Evolutionary conservation across 176 grass and related monocot species (phyloP).

Genomic region (Bromus sterilis): DNA sequence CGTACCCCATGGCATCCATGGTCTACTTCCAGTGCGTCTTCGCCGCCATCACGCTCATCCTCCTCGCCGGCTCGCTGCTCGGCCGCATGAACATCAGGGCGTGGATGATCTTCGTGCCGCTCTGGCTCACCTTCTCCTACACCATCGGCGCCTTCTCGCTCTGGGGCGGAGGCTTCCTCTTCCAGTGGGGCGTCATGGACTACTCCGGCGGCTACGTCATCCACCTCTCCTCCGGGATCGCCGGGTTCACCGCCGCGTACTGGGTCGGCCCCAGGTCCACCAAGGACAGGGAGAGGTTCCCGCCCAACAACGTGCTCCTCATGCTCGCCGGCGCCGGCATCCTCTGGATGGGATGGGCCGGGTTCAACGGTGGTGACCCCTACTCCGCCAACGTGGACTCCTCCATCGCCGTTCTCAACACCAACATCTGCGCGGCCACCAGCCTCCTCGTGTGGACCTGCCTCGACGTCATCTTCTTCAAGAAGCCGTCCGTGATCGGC

Average conservation of each 20-base stretch:
- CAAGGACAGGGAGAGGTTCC: constrained; percentile 89
- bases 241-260: constrained; percentile 78
- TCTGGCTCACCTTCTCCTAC: constrained; percentile 97
- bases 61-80: constrained; percentile 71
- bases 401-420: constrained; percentile 84
- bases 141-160: constrained; percentile 87
- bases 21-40: constrained; percentile 97
- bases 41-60: constrained; percentile 92
- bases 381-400: constrained; percentile 78
- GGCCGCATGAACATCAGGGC: constrained; percentile 91
- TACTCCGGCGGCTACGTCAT: constrained; percentile 95
- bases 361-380: constrained; percentile 93
- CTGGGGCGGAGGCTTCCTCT: constrained; percentile 93
- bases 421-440: constrained; percentile 82
- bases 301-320: constrained; percentile 85
- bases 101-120: constrained; percentile 91
- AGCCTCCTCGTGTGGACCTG: constrained; percentile 88
- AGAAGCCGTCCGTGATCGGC: constrained; percentile 90
- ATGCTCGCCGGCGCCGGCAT: constrained; percentile 82
- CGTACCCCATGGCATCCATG: constrained; percentile 85
- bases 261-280: constrained; percentile 89
- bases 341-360: constrained; percentile 94
- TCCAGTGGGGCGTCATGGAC: constrained; percentile 96
- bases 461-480: constrained; percentile 90
- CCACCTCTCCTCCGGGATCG: constrained; percentile 85